Percentiles rank a stretch among this genome's conserved stretches.
These are phyloP conservation scores for Circinella umbellata DNA, from an alignment of 371 early-diverging fungal species.

Conservation along the genomic window DNA sequence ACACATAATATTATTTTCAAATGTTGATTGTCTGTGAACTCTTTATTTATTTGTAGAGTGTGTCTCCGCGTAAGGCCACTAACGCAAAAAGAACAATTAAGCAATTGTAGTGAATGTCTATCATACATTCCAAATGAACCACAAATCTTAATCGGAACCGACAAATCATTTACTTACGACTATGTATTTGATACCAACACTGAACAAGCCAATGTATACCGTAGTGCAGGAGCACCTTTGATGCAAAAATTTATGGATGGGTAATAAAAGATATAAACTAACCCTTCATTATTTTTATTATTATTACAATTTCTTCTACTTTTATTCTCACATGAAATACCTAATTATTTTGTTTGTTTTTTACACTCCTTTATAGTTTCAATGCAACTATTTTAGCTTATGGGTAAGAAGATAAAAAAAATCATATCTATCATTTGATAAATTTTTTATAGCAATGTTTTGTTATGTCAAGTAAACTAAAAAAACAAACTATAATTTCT, in stretches of 20 bases:
- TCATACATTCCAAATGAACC: slow-evolving; percentile 67
- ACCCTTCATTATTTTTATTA: neutral
- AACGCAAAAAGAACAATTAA: slow-evolving; percentile 75
- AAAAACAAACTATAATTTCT: slow-evolving; percentile 15
- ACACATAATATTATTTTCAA: neutral
- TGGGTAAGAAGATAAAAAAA: slow-evolving; percentile 36
- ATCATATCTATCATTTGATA: slow-evolving; percentile 2
- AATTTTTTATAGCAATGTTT: neutral
- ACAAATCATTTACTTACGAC: slow-evolving; percentile 86
- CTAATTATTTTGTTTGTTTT: slow-evolving; percentile 55
- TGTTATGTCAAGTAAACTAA: neutral
- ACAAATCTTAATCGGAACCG: slow-evolving; percentile 69
- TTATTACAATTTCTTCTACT: neutral
- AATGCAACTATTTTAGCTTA: slow-evolving; percentile 37
- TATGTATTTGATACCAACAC: slow-evolving; percentile 79
- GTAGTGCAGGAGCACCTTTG: slow-evolving; percentile 70
- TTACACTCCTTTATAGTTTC: slow-evolving; percentile 22
- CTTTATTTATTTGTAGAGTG: slow-evolving; percentile 48
- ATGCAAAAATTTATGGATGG: slow-evolving; percentile 89
- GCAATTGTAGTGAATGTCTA: slow-evolving; percentile 74
- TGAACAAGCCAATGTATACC: slow-evolving; percentile 74
- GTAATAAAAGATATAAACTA: slow-evolving; percentile 48
- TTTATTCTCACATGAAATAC: neutral
- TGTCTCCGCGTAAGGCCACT: slow-evolving; percentile 84
- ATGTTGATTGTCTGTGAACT: neutral